phyloP scores from a whole-genome alignment of 352 stramenopile genomes.

The Pythium brachiatum region DNA sequence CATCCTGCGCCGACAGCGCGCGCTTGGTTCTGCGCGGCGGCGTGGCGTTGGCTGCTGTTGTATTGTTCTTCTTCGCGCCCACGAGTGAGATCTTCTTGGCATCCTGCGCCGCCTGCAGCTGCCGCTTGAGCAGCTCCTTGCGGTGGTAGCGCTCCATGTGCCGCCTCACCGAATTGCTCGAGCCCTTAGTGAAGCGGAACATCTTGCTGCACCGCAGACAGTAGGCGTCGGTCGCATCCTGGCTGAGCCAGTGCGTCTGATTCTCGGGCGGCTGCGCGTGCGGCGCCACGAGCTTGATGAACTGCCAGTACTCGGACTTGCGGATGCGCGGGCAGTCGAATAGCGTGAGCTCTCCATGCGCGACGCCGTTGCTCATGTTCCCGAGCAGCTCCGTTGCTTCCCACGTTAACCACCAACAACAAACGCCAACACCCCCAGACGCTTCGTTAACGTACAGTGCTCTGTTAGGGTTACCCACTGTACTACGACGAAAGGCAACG shows the following conservation, averaged over 20 bases:
- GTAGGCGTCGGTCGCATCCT: conserved; percentile 50
- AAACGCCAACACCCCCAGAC: conserved; percentile 15
- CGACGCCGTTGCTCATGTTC: conserved; percentile 49
- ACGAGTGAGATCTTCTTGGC: conserved; percentile 7
- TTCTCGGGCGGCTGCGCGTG: conserved; percentile 26
- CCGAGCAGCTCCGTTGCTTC: background rate
- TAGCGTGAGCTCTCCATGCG: conserved; percentile 48
- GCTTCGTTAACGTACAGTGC: background rate
- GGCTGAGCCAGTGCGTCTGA: conserved; percentile 53
- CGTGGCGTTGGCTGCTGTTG: background rate
- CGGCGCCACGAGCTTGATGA: conserved; percentile 55
- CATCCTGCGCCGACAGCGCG: conserved; percentile 3
- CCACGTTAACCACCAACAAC: conserved; percentile 23
- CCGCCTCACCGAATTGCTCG: conserved; percentile 53
- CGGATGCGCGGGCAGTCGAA: conserved; percentile 57
- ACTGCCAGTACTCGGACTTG: conserved; percentile 61
- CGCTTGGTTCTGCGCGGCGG: conserved; percentile 19
- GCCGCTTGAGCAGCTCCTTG: conserved; percentile 38
- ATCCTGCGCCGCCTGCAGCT: conserved; percentile 20
- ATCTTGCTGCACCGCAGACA: conserved; percentile 45
- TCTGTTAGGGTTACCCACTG: conserved; percentile 8
- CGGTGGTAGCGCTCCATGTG: conserved; percentile 60
- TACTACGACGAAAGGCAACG: background rate
- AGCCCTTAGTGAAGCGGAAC: conserved; percentile 56
- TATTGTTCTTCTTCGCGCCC: conserved; percentile 3